These are phyloP conservation scores for Stipa capillata DNA, from an alignment of 176 grass and related monocot genomes.

Conservation along the genomic window DNA sequence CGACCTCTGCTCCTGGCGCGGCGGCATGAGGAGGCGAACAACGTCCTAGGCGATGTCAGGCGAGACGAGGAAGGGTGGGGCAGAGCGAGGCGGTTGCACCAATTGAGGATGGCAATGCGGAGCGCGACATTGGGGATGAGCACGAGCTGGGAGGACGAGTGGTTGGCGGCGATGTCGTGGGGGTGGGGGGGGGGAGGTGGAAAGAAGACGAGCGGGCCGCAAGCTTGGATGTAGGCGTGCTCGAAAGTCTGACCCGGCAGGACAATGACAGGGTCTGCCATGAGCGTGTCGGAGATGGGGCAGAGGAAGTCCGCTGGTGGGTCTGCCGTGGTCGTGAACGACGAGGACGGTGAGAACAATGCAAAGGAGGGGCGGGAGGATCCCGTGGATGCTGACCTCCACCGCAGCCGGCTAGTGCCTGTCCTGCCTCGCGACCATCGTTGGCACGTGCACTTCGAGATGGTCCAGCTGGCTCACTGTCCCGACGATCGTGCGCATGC, in stretches of 20 bases:
- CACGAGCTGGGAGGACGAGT: constrained; percentile 34
- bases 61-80: constrained; percentile 50
- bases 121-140: constrained; percentile 79
- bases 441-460: no score
- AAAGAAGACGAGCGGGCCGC: constrained; percentile 52
- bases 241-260: constrained; percentile 64
- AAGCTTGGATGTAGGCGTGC: constrained; percentile 87
- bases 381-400: constrained; percentile 20
- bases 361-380: background rate
- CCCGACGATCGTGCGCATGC: no score
- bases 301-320: constrained; percentile 76
- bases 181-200: no score
- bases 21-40: constrained; percentile 69
- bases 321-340: constrained; percentile 43
- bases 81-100: constrained; percentile 56
- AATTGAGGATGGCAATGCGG: constrained; percentile 71
- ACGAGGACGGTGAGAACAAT: constrained; percentile 25
- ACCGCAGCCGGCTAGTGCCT: constrained; percentile 28
- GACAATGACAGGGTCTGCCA: constrained; percentile 74
- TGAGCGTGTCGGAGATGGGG: constrained; percentile 76
- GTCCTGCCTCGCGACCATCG: no score
- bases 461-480: no score
- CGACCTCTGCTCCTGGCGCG: background rate
- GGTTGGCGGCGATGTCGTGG: constrained; percentile 32
- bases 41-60: constrained; percentile 48